Evolutionary conservation across 2,329 filamentous ascomycete species (phyloP).

Genomic region (Teratosphaeria destructans): DNA sequence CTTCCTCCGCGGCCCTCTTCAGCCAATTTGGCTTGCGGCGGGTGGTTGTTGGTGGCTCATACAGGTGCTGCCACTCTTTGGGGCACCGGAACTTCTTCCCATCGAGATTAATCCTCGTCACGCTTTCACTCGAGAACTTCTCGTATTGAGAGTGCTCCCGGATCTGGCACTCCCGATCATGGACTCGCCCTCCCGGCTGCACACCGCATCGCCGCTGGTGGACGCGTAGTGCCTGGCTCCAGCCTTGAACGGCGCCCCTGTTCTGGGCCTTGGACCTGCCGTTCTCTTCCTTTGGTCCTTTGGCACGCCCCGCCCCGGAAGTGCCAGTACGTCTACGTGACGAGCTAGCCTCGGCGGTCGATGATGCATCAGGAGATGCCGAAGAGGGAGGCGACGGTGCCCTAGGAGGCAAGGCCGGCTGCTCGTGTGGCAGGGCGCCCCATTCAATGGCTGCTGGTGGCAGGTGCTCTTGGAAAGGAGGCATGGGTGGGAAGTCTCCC

Average conservation of each 20-base stretch:
- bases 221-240: neutral
- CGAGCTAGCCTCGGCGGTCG: neutral
- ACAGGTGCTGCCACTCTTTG: neutral
- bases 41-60: neutral
- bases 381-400: neutral
- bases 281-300: neutral
- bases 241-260: neutral
- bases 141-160: neutral
- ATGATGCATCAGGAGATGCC: neutral
- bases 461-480: neutral
- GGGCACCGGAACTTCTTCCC: neutral
- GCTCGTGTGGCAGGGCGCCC: neutral
- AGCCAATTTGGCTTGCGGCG: neutral
- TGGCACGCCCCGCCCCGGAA: neutral
- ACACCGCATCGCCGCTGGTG: neutral
- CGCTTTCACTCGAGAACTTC: neutral
- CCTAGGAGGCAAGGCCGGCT: neutral
- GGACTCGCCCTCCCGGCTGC: neutral
- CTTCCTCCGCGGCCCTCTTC: neutral
- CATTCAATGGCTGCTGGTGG: neutral
- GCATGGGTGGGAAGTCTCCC: neutral
- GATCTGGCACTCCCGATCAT: neutral
- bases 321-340: neutral
- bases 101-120: neutral
- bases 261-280: neutral